Base-by-base conservation (phyloP, 1,284 basidiomycete species). In the Pterulicium gracile region DNA sequence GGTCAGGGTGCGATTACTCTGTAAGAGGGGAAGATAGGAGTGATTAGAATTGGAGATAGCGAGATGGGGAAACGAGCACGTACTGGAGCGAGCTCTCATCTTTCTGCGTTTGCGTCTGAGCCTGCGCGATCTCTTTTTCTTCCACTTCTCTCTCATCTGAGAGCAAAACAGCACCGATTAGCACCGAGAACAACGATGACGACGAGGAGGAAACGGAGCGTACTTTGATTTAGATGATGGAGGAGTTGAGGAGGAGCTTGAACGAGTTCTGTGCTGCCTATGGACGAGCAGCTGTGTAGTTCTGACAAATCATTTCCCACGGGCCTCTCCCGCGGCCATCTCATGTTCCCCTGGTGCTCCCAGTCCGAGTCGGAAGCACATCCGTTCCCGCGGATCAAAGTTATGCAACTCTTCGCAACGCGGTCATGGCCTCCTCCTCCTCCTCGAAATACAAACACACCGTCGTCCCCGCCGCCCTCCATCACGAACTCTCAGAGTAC, bases 141-240 rank as follows among this genome's bases (percentile, higher is more conserved):
- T 88, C 85, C 85, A 88, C 80, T 88, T 88, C 68, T 88, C 85
- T 85, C 84, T 87, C 84, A 88, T 88, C 55, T n/a, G 35, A 18
- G 24, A 27, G 27, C 4, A 19, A 18, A 35, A 47, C 24, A 47
- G 48, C 34, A 47, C 52, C 45, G 44, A 39, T 51, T 40, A 46
- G 50, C 42, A 36, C 40, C 23, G 42, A 42, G 22, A 41, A 39
- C 46, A 27, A 40, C 17, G 35, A 24, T 15, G 24, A 18, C n/a
- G 18, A 40, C 43, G 3, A 15, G 10, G 23, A 20, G n/a, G 18
- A 50, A 43, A 36, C 22, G 23, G 23, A 27, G 13, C 22, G 24
- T 42, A 44, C 20, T 64, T 67, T 46, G 52, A 71, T 70, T 68
- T 69, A 42, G 62, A 52, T 48, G 51, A 52, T 57, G 56, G 50